phyloP scores from a whole-genome alignment of 306 rosid genomes.

The Rosa lucieae region DNA sequence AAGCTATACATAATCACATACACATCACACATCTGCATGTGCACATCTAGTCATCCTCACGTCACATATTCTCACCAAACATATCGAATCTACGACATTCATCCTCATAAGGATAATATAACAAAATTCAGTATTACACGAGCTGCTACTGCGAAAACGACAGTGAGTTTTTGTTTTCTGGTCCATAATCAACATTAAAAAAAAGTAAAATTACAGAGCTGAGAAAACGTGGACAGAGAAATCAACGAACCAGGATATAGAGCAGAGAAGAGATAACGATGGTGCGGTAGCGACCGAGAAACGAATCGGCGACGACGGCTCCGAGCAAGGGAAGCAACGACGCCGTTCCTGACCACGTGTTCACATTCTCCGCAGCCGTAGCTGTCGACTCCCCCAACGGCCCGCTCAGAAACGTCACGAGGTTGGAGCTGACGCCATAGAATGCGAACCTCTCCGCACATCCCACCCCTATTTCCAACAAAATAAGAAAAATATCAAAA shows the following conservation, averaged over 20 bases:
- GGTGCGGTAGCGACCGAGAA: conserved; percentile 38
- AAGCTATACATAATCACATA: too few relatives aligned
- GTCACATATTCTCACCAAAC: background rate
- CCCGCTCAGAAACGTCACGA: conserved; percentile 37
- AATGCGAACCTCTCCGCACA: conserved; percentile 42
- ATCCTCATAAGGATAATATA: background rate
- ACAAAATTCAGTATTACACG: background rate
- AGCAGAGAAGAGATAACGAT: conserved; percentile 28
- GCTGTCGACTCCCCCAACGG: conserved; percentile 39
- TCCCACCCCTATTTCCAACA: conserved; percentile 24
- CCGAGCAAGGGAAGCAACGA: conserved; percentile 36
- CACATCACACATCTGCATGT: background rate
- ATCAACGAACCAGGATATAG: conserved; percentile 29
- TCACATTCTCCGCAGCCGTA: conserved; percentile 39
- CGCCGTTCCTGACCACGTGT: conserved; percentile 41
- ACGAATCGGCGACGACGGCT: conserved; percentile 36
- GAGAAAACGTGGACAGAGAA: background rate
- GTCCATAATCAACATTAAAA: background rate
- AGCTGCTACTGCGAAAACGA: background rate
- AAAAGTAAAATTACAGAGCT: background rate
- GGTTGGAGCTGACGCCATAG: conserved; percentile 35
- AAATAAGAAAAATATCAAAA: background rate
- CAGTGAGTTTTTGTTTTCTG: background rate
- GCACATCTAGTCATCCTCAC: background rate
- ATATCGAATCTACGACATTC: background rate